These are phyloP conservation scores for Maudiozyma saulgeensis DNA, from an alignment of 805 yeast species.

Conservation along the genomic window DNA sequence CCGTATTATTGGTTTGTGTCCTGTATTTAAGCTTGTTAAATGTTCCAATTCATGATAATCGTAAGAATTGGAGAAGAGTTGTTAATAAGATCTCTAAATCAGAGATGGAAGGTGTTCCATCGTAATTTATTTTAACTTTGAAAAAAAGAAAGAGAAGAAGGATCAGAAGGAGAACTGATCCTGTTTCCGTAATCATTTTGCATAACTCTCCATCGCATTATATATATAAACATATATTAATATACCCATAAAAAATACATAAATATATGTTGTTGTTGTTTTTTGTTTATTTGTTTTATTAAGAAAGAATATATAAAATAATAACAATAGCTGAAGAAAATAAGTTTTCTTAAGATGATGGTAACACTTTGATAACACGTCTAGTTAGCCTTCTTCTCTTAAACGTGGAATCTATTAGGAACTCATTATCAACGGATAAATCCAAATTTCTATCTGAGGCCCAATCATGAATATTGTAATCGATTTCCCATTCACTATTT, in stretches of 20 bases:
- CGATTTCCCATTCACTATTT: conserved; percentile 57
- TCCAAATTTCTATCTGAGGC: conserved; percentile 37
- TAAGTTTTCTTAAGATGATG: neutral
- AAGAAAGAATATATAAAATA: neutral
- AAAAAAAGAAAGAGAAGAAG: neutral
- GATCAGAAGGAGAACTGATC: too few species aligned
- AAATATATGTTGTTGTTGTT: too few species aligned
- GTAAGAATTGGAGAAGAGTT: conserved; percentile 54
- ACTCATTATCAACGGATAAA: conserved; percentile 40
- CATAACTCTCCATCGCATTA: neutral
- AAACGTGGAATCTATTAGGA: conserved; percentile 37
- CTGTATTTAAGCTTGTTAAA: conserved; percentile 45
- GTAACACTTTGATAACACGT: conserved; percentile 30
- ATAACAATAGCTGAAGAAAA: neutral
- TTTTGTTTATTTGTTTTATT: neutral
- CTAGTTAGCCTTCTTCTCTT: conserved; percentile 51
- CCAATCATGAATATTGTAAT: conserved; percentile 45
- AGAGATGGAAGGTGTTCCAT: conserved; percentile 83
- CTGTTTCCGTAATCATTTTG: neutral
- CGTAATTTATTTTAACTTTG: conserved; percentile 28
- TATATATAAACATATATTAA: neutral
- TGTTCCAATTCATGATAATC: conserved; percentile 62
- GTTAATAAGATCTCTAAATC: conserved; percentile 46
- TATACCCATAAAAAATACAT: neutral
- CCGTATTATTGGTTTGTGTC: conserved; percentile 42